These are phyloP conservation scores for Corniculantispora saksenae DNA, from an alignment of 2,329 filamentous ascomycete genomes.

Conservation along the genomic window DNA sequence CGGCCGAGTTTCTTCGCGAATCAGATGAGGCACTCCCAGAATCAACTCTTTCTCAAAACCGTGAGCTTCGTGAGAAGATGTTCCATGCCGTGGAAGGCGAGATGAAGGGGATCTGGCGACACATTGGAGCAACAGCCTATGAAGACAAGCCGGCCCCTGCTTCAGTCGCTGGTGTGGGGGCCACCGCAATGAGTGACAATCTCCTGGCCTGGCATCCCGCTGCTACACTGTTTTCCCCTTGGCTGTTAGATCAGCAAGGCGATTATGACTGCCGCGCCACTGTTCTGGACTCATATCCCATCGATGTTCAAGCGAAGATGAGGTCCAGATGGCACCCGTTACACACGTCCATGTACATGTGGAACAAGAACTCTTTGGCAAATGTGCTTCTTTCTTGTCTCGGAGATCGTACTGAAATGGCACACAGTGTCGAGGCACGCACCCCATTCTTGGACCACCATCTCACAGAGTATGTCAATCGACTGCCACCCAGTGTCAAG, in stretches of 20 bases:
- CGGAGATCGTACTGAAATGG: constrained; percentile 40
- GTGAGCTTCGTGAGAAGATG: neutral
- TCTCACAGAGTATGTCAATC: constrained; percentile 33
- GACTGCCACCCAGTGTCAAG: constrained; percentile 33
- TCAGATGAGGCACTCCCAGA: constrained; percentile 41
- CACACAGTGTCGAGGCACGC: constrained; percentile 37
- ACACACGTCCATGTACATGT: constrained; percentile 32
- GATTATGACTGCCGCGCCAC: neutral
- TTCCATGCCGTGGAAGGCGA: neutral
- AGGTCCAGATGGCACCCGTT: constrained; percentile 31
- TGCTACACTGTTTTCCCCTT: neutral
- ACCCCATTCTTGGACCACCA: constrained; percentile 39
- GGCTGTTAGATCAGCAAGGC: neutral
- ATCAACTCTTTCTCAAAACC: constrained; percentile 21
- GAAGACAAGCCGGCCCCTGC: neutral
- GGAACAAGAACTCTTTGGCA: constrained; percentile 26
- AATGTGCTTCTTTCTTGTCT: constrained; percentile 33
- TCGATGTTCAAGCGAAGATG: constrained; percentile 26
- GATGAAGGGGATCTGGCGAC: neutral
- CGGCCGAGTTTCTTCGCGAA: constrained; percentile 50
- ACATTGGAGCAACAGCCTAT: neutral
- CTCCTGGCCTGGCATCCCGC: neutral
- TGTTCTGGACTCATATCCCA: constrained; percentile 19
- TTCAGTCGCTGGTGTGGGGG: neutral
- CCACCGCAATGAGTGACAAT: neutral